Evolutionary conservation across 257 asterid species (phyloP).

Genomic region (Coffea eugenioides): DNA sequence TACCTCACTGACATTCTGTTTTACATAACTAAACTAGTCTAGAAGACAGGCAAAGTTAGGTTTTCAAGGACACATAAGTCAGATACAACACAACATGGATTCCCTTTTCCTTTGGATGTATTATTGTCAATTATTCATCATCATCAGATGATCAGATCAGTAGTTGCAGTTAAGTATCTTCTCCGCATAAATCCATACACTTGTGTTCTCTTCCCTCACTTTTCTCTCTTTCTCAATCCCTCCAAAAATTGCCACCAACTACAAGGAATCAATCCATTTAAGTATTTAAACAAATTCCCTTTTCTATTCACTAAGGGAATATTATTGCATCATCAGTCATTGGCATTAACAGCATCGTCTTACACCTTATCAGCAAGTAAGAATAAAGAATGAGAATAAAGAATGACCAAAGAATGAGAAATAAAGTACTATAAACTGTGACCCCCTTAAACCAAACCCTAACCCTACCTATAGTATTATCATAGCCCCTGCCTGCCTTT

Average conservation of each 20-base stretch:
- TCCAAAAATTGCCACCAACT: slow-evolving; percentile 87
- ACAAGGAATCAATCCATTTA: slow-evolving; percentile 67
- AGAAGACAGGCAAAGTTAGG: slow-evolving; percentile 30
- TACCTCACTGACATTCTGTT: slow-evolving; percentile 52
- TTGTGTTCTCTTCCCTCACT: slow-evolving; percentile 49
- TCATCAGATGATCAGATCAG: slow-evolving; percentile 16
- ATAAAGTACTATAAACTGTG: slow-evolving; percentile 22
- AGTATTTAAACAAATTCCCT: slow-evolving; percentile 43
- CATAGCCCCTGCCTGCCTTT: background rate
- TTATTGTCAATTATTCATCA: slow-evolving; percentile 7
- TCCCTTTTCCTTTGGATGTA: slow-evolving; percentile 61
- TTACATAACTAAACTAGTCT: slow-evolving; percentile 26
- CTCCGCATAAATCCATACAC: slow-evolving; percentile 46
- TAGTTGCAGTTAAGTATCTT: slow-evolving; percentile 18
- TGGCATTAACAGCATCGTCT: slow-evolving; percentile 12
- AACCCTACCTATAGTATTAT: slow-evolving; percentile 31
- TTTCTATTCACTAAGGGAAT: slow-evolving; percentile 50
- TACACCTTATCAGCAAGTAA: slow-evolving; percentile 14
- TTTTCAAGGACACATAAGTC: slow-evolving; percentile 44
- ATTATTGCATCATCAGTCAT: slow-evolving; percentile 51
- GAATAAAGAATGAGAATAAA: slow-evolving; percentile 34
- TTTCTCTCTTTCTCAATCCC: slow-evolving; percentile 60
- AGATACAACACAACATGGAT: slow-evolving; percentile 69
- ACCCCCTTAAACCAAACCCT: slow-evolving; percentile 27
- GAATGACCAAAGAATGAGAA: slow-evolving; percentile 31